Evolutionary conservation across 768 basidiomycete genomes (phyloP), one percentile per base, ranked within the genome.

Genomic region (Cystobasidium tubakii): DNA sequence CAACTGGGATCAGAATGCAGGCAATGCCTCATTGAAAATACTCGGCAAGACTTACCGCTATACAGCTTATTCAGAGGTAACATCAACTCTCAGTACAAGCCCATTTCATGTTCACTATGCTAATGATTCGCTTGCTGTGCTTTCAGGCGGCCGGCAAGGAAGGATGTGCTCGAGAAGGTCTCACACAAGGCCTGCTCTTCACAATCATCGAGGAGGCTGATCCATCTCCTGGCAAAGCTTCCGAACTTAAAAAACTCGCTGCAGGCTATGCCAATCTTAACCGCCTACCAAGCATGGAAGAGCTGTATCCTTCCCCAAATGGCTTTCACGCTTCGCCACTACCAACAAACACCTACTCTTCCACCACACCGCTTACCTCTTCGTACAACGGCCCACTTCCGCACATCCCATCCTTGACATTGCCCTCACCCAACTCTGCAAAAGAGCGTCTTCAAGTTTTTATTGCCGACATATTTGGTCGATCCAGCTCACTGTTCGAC

Each of bases 371-470:
- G 15, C 29, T 9, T 29, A 3, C 12, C 29, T 3, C 19, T 17
- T 50, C 34, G n/a, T 67, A 67, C 50, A 60, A 55, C 29, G 69
- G 69, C 1, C 69, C 69, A 13, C 55, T 55, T 19, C 29, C 54
- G 7, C 53, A 60, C 57, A 39, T 71, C 36, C 69, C 55, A 2
- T 31, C 53, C 53, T n/a, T 36, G 12, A 15, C 57, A 3, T 25
- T 62, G 10, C 54, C 12, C 2, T 10, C 54, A 3, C 69, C 69
- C 7, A 43, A 65, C 15, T 9, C 69, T 1, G 69, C 69, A 19
- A 62, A n/a, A 36, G 55, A 71, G 25, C 43, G 66, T 23, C 66
- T 67, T 29, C 66, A 67, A 53, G 42, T 54, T 21, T 67, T 67
- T 44, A 54, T 67, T 54, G 31, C 46, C 12, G 66, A 67, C 46